Evolutionary conservation across 345 rosid genomes (phyloP), one percentile per base, ranked within the genome.

Genomic region (Nasturtium officinale): DNA sequence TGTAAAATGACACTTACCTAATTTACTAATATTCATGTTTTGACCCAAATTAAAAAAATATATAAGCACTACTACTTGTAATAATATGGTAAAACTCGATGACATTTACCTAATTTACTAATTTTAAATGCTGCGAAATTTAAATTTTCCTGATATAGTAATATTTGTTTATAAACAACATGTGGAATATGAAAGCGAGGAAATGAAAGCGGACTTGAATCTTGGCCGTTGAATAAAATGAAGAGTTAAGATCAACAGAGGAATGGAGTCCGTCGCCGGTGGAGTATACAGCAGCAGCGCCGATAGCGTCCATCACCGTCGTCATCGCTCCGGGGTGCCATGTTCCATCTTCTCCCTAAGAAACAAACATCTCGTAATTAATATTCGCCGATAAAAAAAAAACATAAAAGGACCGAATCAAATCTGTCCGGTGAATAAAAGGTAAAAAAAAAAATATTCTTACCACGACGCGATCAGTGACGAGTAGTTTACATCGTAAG

Each of bases 261-360:
- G 62, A 75, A 69, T 66, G 72, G 40, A 77, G 2, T 17, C 64
- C 77, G 12, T 81, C 87, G 0, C 46, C 75, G 5, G 25, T 6
- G 33, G 85, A 79, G 73, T 67, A 76, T 1, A 83, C 64, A 5
- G 85, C 83, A 5, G 81, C 56, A 10, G 85, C 85, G 0, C 87
- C 93, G 7, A 89, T 77, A 18, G 60, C 57, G 38, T 87, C 91
- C 10, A 89, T 70, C 68, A 80, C 47, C 5, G 86, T 71, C n/a
- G 86, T 72, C 46, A 87, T 82, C 0, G 86, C 91, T 74, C 93
- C 93, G 16, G 54, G 74, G 0, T 79, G 74, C 88, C 91, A 91
- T 52, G 73, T 82, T 26, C 81, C 81, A 61, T 72, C 74, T 20
- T 59, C 78, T 33, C 63, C 78, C 81, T 73, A 29, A 43, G 3